Evolutionary conservation across 495 filamentous ascomycete species (phyloP).

Genomic region (Talaromyces wortmannii): DNA sequence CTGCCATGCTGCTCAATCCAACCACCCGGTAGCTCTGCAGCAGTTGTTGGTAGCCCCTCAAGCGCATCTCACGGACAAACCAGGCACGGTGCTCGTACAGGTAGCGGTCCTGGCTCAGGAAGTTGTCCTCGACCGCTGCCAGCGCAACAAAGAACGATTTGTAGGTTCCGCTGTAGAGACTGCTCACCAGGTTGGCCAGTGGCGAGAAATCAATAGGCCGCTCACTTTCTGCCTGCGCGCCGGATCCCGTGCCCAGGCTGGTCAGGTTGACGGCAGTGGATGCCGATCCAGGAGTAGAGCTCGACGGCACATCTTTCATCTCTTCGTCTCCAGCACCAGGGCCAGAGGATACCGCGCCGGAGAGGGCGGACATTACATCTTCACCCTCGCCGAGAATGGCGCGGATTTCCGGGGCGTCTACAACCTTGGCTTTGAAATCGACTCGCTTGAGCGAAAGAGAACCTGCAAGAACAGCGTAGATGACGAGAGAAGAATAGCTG

Average conservation of each 20-base stretch:
- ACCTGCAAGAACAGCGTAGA: conserved; percentile 93
- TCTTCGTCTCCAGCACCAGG: conserved; percentile 72
- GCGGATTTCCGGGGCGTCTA: conserved; percentile 96
- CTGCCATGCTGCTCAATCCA: conserved; percentile 89
- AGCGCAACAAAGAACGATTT: conserved; percentile 86
- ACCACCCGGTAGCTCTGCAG: conserved; percentile 98
- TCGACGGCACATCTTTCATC: conserved; percentile 58
- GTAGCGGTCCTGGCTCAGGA: conserved; percentile 90
- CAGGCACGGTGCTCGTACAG: conserved; percentile 88
- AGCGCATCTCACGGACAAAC: conserved; percentile 97
- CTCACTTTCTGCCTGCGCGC: conserved; percentile 67
- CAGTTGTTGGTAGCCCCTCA: conserved; percentile 90
- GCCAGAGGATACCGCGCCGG: conserved; percentile 68
- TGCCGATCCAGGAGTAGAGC: conserved; percentile 47
- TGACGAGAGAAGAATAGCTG: conserved; percentile 86
- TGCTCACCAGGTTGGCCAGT: conserved; percentile 82
- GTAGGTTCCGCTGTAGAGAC: conserved; percentile 89
- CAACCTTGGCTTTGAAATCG: conserved; percentile 97
- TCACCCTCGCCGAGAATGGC: conserved; percentile 87
- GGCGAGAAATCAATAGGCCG: conserved; percentile 69
- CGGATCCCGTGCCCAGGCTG: conserved; percentile 60
- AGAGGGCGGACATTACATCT: conserved; percentile 73
- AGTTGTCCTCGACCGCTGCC: conserved; percentile 86
- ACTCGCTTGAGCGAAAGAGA: conserved; percentile 92
- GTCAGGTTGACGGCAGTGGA: conserved; percentile 77